Evolutionary conservation across 2,329 filamentous ascomycete species (phyloP), one percentile per base, ranked within the genome.

Genomic region (Arthrobotrys conoides): DNA sequence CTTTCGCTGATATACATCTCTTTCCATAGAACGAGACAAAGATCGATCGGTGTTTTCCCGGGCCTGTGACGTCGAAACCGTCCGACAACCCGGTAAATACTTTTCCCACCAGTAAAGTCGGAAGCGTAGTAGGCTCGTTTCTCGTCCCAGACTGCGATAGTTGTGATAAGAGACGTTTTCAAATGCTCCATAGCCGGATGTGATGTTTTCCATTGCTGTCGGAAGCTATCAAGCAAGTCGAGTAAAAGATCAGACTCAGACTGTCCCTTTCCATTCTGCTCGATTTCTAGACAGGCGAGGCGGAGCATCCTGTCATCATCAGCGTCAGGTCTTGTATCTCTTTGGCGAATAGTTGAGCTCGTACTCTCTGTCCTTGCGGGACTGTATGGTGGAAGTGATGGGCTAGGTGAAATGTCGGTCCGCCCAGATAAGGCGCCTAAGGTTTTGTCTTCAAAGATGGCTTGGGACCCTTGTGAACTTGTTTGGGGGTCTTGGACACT

Each of bases 91-190:
- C 48, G 30, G 48, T 69, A 46, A 20, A 69, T 57, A 8, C 27
- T 27, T 22, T 46, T 59, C 1, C 24, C 20, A 3, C 65, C 49
- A 1, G 9, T 38, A 22, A 44, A 59, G 57, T 16, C 30, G 14
- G 65, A 69, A 36, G 51, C 51, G 9, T 27, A 57, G 30, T 27
- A 44, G 0, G 48, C 24, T 12, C 49, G n/a, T 14, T 18, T 8
- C 9, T 69, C 33, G 27, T 69, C 65, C 30, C 22, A 69, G 1
- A 69, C 36, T 1, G 51, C 33, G 5, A 69, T 44, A 3, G 51
- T 46, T 20, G 65, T 59, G 22, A 69, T 46, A n/a, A 69, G n/a
- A 46, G 65, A 67, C 0, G 46, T 69, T 59, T 69, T 69, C 1
- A 67, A 18, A 14, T 67, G 24, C 20, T 69, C 51, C 20, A 57